phyloP scores from a whole-genome alignment of 1,139 yeast species.

The Kurtzmaniella quercitrusa region DNA sequence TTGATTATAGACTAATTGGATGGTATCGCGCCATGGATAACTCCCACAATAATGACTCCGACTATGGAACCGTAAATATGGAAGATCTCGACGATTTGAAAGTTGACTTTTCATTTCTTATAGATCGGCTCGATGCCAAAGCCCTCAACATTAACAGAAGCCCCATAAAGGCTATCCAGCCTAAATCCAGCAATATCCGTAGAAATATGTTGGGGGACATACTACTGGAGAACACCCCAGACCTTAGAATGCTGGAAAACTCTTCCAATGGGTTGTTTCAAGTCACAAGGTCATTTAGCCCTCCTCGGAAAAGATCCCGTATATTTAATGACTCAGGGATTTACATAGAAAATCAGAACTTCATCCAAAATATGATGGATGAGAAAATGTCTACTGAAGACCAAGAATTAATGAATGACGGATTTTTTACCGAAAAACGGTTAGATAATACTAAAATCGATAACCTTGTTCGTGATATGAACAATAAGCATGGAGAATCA shows the following conservation, averaged over 20 bases:
- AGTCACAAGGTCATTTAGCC: constrained; percentile 29
- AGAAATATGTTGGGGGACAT: not conserved
- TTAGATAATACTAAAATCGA: constrained; percentile 36
- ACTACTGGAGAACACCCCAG: constrained; percentile 5
- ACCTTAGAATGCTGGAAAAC: constrained; percentile 8
- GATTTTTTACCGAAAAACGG: constrained; percentile 15
- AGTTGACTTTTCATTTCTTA: constrained; percentile 21
- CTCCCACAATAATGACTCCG: not conserved
- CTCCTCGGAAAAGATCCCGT: constrained; percentile 7
- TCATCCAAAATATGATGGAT: constrained; percentile 5
- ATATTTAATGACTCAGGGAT: constrained; percentile 5
- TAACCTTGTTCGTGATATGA: constrained; percentile 29
- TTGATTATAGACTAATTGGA: not conserved
- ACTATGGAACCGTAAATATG: not conserved
- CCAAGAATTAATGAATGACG: constrained; percentile 10
- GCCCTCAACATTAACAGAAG: constrained; percentile 8
- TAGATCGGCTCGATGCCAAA: constrained; percentile 10
- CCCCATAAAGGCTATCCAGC: constrained; percentile 3
- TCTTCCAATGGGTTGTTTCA: constrained; percentile 35
- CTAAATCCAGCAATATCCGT: not conserved
- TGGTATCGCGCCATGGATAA: not conserved
- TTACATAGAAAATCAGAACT: constrained; percentile 5
- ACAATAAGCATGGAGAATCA: constrained; percentile 15
- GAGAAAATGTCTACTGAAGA: not conserved
- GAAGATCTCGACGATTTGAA: constrained; percentile 17